A percentile compares a stretch with the other conserved stretches of the same genome.
phyloP scores from a whole-genome alignment of 257 asterid species.

The Ballota nigra region DNA sequence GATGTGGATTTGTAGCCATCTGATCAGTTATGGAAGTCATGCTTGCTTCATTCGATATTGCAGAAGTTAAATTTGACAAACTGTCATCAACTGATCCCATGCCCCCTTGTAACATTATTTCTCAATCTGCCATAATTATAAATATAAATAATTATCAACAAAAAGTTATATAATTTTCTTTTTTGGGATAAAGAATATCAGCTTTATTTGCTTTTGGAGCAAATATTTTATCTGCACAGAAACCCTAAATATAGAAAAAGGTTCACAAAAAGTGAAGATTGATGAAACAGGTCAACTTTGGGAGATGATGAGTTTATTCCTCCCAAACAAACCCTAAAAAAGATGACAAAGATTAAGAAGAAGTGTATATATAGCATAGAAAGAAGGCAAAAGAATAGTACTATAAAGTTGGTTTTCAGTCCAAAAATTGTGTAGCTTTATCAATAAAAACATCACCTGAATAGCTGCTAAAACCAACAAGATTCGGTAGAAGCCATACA shows the following conservation, averaged over 20 bases:
- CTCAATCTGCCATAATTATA: not conserved
- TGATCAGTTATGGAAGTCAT: slow-evolving; percentile 51
- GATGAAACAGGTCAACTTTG: slow-evolving; percentile 33
- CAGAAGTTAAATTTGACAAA: slow-evolving; percentile 71
- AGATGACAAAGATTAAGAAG: slow-evolving; percentile 4
- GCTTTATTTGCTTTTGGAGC: not conserved
- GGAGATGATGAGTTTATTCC: not conserved
- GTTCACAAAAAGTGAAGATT: slow-evolving; percentile 27
- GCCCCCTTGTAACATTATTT: slow-evolving; percentile 28
- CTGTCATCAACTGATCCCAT: slow-evolving; percentile 39
- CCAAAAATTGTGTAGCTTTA: slow-evolving; percentile 36
- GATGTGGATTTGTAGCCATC: slow-evolving; percentile 30
- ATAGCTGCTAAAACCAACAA: slow-evolving; percentile 52
- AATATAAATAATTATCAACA: too few species aligned
- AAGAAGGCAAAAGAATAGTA: slow-evolving; percentile 34
- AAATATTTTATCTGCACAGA: slow-evolving; percentile 15
- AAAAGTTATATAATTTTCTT: too few species aligned
- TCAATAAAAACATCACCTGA: slow-evolving; percentile 54
- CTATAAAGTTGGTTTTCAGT: slow-evolving; percentile 21
- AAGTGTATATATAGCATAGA: not conserved
- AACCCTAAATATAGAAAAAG: slow-evolving; percentile 37
- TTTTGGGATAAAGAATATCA: not conserved
- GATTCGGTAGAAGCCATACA: slow-evolving; percentile 62
- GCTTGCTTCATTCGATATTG: slow-evolving; percentile 59
- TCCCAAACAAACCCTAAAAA: slow-evolving; percentile 22